Evolutionary conservation across 192 early-diverging fungal genomes (phyloP), one percentile per base, ranked within the genome.

Genomic region (Jimgerdemannia lactiflua): DNA sequence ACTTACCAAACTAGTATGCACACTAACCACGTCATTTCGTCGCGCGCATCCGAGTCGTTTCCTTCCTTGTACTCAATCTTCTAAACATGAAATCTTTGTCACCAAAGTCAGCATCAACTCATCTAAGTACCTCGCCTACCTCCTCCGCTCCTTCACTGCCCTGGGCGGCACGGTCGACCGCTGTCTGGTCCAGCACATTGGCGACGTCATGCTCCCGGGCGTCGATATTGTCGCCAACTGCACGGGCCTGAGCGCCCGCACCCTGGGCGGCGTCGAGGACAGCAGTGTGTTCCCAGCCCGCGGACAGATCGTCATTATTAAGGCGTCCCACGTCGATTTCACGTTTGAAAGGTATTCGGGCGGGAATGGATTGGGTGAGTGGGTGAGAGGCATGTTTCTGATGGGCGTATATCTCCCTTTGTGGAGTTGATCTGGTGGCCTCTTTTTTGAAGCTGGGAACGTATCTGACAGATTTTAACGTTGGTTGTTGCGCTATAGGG

Each of bases 251-350:
- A 91, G 93, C 4, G 88, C 92, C 18, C 82, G 84, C 3, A 84
- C 63, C 39, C 80, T 97, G 4, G 86, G 82, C 18, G 95, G 94
- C 6, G 92, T 97, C 3, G 77, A 89, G 41, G 96, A 97, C 74
- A 42, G 64, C 14, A 73, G 85, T 10, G 84, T 96, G 73, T 95
- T 87, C 77, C 91, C 96, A 3, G 90, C 89, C 11, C 87, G 95
- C 6, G 96, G 96, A 3, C 95, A 97, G 78, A 93, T 88, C 20
- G 85, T 96, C 4, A 75, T 94, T n/a, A 89, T 94, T 18, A 71
- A 85, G 8, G 94, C 94, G 3, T 92, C 92, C 11, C 84, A 91
- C 59, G 88, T 91, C 14, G 86, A 91, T 59, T 80, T 84, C 68
- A 94, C 92, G 7, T 83, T 92, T 68, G 67, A 89, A 83, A 74